A percentile compares a stretch with the other conserved stretches of the same genome.
Evolutionary conservation across 169 alveolate species (phyloP).

Genomic region (Cryptosporidium canis): DNA sequence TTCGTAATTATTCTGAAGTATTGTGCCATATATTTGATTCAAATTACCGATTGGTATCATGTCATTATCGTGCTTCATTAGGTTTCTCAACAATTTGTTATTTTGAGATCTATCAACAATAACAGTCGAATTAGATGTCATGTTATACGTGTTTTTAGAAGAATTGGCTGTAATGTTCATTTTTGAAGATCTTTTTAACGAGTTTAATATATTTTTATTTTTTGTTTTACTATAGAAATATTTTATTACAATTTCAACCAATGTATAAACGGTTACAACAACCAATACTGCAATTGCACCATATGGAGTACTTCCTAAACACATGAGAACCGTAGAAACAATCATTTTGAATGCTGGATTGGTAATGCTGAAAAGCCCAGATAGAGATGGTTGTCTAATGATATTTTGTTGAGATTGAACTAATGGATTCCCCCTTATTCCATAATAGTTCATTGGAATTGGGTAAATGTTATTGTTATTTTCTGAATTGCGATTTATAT

Average conservation of each 20-base stretch:
- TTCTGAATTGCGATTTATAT: neutral
- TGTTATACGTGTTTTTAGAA: neutral
- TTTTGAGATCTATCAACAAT: neutral
- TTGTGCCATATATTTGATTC: neutral
- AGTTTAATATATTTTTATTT: conserved; percentile 23
- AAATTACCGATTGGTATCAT: neutral
- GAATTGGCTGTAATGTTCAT: neutral
- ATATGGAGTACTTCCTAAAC: conserved; percentile 66
- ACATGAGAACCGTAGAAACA: conserved; percentile 58
- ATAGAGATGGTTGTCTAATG: neutral
- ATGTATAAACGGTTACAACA: conserved; percentile 64
- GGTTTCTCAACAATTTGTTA: neutral
- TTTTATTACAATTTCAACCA: conserved; percentile 49
- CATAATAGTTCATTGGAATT: neutral
- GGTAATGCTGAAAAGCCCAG: conserved; percentile 14
- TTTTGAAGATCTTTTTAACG: neutral
- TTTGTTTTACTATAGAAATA: conserved; percentile 20
- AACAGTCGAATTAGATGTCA: neutral
- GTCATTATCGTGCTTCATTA: neutral
- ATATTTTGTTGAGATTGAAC: neutral
- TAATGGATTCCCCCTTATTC: neutral
- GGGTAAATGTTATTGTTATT: neutral
- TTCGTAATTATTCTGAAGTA: neutral
- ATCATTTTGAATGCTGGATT: conserved; percentile 63
- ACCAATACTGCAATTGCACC: conserved; percentile 65